Conservation (phyloP, 176 grass and related monocot genomes). For the Dactylis glomerata region DNA sequence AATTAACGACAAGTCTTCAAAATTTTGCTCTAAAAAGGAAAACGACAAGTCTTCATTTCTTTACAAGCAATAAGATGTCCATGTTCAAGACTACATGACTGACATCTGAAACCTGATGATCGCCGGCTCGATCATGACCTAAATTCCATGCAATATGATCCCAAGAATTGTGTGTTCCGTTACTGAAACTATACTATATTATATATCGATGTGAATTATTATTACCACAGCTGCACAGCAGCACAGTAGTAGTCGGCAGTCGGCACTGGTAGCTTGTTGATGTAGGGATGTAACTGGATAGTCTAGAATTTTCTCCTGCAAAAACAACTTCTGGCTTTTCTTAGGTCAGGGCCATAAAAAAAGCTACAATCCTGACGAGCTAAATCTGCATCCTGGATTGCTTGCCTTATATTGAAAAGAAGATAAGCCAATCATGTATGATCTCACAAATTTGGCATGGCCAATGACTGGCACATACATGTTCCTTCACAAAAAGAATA, state of each 20-base stretch:
- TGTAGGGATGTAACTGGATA: conserved; percentile 4
- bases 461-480: conserved; percentile 23
- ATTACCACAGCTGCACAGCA: background rate
- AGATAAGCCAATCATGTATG: conserved; percentile 34
- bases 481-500: conserved; percentile 25
- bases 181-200: background rate
- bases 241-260: conserved; percentile 1
- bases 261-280: background rate
- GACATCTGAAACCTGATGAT: background rate
- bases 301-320: conserved; percentile 3
- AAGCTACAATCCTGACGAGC: conserved; percentile 26
- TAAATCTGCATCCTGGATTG: conserved; percentile 39
- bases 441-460: conserved; percentile 32
- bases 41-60: background rate
- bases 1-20: background rate
- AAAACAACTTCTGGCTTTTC: conserved; percentile 13
- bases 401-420: conserved; percentile 41
- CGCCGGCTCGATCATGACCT: background rate
- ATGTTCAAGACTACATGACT: background rate
- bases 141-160: background rate
- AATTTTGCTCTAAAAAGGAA: background rate
- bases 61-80: background rate
- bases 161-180: background rate
- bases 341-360: conserved; percentile 22
- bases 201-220: background rate